phyloP scores from a whole-genome alignment of 129 eudicot species.

The Sambucus nigra region DNA sequence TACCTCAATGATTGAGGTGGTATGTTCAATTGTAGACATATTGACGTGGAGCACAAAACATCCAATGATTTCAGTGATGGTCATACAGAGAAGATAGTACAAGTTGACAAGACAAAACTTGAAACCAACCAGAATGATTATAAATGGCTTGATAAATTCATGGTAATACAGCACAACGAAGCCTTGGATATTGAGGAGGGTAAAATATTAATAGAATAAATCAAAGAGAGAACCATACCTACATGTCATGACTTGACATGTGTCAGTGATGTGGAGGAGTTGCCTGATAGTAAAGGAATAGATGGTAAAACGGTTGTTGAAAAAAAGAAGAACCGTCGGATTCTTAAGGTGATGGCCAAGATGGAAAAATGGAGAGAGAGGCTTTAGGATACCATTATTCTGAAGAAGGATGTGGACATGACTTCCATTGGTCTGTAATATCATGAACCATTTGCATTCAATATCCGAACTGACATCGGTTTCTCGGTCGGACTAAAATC shows the following conservation, averaged over 20 bases:
- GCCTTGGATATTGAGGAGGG: constrained; percentile 50
- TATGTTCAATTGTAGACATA: constrained; percentile 7
- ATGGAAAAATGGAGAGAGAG: constrained; percentile 81
- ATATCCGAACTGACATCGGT: too few relatives aligned
- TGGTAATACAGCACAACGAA: constrained; percentile 12
- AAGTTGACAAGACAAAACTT: constrained; percentile 8
- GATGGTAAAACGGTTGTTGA: constrained; percentile 1
- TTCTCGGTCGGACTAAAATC: too few relatives aligned
- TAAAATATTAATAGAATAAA: constrained; percentile 37
- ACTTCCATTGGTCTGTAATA: constrained; percentile 10
- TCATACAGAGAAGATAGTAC: constrained; percentile 8
- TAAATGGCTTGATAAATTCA: constrained; percentile 10
- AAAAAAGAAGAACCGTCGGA: constrained; percentile 29
- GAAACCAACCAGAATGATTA: constrained; percentile 11
- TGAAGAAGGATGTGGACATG: constrained; percentile 24
- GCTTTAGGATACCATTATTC: constrained; percentile 42
- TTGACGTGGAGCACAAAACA: constrained; percentile 1
- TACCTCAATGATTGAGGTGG: constrained; percentile 13
- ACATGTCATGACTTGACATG: constrained; percentile 1
- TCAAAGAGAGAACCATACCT: constrained; percentile 4
- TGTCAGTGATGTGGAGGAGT: constrained; percentile 10
- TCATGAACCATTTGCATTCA: too few relatives aligned
- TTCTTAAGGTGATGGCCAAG: constrained; percentile 55
- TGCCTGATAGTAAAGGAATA: constrained; percentile 9
- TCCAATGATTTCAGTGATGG: constrained; percentile 5